Evolutionary conservation across 2,329 filamentous ascomycete species (phyloP), one percentile per base, ranked within the genome.

Genomic region (Trichoderma sp.): DNA sequence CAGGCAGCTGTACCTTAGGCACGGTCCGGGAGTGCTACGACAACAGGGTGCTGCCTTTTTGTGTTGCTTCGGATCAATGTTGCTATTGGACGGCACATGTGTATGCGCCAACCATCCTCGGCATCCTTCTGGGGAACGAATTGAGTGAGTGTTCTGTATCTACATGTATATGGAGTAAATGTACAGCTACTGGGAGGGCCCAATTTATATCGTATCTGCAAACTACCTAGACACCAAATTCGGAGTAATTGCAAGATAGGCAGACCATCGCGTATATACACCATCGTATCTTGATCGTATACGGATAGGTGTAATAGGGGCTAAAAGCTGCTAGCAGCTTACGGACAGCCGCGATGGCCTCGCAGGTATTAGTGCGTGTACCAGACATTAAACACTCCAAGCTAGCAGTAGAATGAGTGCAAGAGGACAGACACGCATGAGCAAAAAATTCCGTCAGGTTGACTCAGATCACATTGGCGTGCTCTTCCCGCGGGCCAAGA

Each of bases 381-480:
- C 31, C 56, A n/a, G 37, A 4, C 56, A 58, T 19, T 40, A n/a
- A 19, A 43, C 13, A 24, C 6, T 7, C 11, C 13, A 35, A 13
- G 13, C 52, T 27, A 29, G 49, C 24, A 53, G 10, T 11, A 53
- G 49, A 16, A 29, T 11, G 5, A 24, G 21, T 27, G 24, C 52
- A 16, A 29, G 21, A 35, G n/a, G 31, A 31, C n/a, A 58, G n/a
- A 58, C 16, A 58, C 14, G 55, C 53, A 10, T 58, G 55, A 24
- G 31, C n/a, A 58, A 58, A 58, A 58, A 58, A 58, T 58, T 43
- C 61, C 40, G 61, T 33, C 33, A 56, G 19, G 47, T 64, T 56
- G 61, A 55, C 33, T 55, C 33, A 29, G 49, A 43, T 64, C 57
- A 43, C 35, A 14, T 16, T 59, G 55, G 55, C 31, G 57, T 59